phyloP scores from a whole-genome alignment of 2,329 filamentous ascomycete genomes.

The Podosphaera leucotricha region DNA sequence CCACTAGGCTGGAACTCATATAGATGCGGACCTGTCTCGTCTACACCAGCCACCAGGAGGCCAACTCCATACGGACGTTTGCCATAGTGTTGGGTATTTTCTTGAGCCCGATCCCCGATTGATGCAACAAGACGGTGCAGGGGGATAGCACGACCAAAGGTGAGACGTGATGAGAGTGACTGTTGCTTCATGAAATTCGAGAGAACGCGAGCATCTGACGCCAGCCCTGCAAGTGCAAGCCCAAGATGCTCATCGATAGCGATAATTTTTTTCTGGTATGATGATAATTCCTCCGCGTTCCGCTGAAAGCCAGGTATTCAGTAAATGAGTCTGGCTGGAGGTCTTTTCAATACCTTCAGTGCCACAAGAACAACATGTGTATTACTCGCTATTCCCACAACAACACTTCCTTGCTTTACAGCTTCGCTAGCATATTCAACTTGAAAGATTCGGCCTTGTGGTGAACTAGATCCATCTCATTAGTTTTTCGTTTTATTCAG shows the following conservation, averaged over 20 bases:
- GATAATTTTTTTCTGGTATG: conserved; percentile 99
- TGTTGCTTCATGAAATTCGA: conserved; percentile 99
- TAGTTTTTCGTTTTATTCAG: neutral
- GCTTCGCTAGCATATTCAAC: conserved; percentile 98
- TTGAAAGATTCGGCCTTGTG: conserved; percentile 97
- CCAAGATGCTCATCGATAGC: conserved; percentile 87
- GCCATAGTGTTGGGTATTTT: conserved; percentile 94
- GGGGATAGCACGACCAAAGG: conserved; percentile 82
- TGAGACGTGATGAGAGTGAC: conserved; percentile 83
- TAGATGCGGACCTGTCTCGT: conserved; percentile 80
- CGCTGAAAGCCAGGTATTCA: conserved; percentile 29
- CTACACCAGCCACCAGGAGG: conserved; percentile 75
- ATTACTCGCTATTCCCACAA: conserved; percentile 93
- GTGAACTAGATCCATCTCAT: conserved; percentile 40
- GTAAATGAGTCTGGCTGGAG: neutral
- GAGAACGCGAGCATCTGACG: conserved; percentile 91
- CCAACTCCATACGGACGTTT: conserved; percentile 92
- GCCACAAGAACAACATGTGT: conserved; percentile 90
- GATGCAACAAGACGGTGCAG: conserved; percentile 71
- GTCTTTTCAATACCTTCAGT: conserved; percentile 49
- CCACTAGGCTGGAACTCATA: conserved; percentile 97
- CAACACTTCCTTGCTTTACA: conserved; percentile 96
- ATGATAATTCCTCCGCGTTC: conserved; percentile 97
- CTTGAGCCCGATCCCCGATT: conserved; percentile 90
- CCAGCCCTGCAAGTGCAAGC: conserved; percentile 85